A percentile compares a stretch with the other conserved stretches of the same genome.
Evolutionary conservation across 345 rosid species (phyloP).

Genomic region (Hibiscus syriacus): DNA sequence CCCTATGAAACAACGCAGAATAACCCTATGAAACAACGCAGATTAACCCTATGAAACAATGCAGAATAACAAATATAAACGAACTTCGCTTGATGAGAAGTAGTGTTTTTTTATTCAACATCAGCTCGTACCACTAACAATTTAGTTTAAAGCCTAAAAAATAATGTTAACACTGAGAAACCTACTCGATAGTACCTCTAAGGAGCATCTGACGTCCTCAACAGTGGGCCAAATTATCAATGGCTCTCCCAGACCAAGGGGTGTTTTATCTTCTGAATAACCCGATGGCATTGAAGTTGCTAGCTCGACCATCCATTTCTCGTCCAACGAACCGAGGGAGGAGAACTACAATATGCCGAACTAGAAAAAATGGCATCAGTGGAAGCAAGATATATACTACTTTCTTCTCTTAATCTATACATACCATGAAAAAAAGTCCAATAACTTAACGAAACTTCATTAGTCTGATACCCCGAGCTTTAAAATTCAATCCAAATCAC

Average conservation of each 20-base stretch:
- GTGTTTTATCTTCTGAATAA: constrained; percentile 55
- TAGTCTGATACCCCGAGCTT: not conserved
- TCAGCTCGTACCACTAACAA: not conserved
- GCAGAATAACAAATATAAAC: constrained; percentile 9
- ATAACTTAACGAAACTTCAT: not conserved
- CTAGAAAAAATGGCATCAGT: constrained; percentile 1
- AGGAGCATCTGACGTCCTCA: constrained; percentile 85
- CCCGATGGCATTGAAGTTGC: constrained; percentile 83
- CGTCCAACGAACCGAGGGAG: constrained; percentile 88
- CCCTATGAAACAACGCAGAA: constrained; percentile 51
- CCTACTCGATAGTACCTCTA: constrained; percentile 54
- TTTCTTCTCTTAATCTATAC: not conserved
- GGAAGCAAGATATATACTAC: not conserved
- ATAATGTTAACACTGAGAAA: not conserved
- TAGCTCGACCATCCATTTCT: constrained; percentile 88
- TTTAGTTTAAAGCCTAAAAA: not conserved
- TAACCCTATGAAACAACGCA: no score
- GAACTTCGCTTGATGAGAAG: not conserved
- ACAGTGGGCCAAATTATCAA: constrained; percentile 88
- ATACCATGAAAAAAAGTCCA: not conserved
- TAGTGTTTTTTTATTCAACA: not conserved
- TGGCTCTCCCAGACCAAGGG: constrained; percentile 76
- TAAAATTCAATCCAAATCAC: not conserved
- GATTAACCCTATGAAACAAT: no score
- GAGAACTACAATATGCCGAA: constrained; percentile 57